These are phyloP conservation scores for Populus tomentosa DNA, from an alignment of 441 rosid species.

Conservation along the genomic window DNA sequence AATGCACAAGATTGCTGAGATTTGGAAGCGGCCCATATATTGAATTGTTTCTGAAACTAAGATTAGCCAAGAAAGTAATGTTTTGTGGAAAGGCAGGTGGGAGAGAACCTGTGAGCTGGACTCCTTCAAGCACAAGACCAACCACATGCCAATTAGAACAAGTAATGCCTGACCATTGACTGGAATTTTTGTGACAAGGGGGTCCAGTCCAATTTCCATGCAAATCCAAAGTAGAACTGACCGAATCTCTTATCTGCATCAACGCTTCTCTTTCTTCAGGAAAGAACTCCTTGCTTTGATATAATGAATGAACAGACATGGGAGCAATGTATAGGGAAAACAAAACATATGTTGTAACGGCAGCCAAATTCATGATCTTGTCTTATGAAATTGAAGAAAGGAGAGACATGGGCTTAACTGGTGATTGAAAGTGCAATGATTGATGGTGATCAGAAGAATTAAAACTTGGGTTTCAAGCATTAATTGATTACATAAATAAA, in stretches of 20 bases:
- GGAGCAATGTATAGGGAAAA: background rate
- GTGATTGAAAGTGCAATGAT: background rate
- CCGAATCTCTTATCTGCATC: conserved; percentile 37
- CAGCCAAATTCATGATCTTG: background rate
- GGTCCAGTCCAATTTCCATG: conserved; percentile 50
- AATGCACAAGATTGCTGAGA: conserved; percentile 25
- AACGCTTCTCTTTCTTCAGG: conserved; percentile 35
- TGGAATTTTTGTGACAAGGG: conserved; percentile 32
- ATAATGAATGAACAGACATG: background rate
- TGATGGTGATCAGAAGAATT: background rate
- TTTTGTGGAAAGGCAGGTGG: conserved; percentile 34
- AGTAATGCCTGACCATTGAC: conserved; percentile 47
- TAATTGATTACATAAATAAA: background rate
- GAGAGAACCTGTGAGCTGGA: conserved; percentile 40
- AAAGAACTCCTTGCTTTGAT: conserved; percentile 10
- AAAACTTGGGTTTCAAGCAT: background rate
- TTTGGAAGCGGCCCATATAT: conserved; percentile 38
- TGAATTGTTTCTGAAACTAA: conserved; percentile 41
- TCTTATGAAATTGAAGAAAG: background rate
- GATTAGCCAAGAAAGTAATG: conserved; percentile 36
- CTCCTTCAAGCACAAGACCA: conserved; percentile 40
- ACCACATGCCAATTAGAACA: conserved; percentile 45
- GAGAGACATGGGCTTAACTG: background rate
- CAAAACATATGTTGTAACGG: background rate
- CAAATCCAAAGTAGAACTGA: conserved; percentile 26